Conservation (phyloP, 1,284 basidiomycete genomes). For the Ganoderma resinaceum region DNA sequence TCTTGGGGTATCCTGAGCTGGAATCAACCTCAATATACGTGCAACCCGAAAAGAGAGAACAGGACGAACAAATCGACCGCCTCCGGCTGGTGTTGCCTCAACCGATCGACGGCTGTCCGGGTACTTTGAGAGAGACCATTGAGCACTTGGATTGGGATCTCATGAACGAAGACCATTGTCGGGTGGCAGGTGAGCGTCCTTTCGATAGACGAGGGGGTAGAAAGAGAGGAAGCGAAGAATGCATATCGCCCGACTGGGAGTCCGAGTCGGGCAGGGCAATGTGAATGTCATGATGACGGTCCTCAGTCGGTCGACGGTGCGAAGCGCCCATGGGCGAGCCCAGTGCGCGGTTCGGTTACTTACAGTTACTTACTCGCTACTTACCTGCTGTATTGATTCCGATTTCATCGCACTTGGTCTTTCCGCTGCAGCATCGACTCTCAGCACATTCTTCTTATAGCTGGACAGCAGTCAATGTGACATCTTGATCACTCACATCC, state of each 20-base stretch:
- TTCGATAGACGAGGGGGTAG: neutral
- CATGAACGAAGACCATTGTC: constrained; percentile 17
- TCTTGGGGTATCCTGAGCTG: constrained; percentile 55
- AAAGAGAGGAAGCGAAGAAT: neutral
- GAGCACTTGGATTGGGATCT: constrained; percentile 22
- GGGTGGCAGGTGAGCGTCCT: no score
- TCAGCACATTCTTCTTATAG: neutral
- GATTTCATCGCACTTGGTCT: constrained; percentile 13
- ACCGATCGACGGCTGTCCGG: constrained; percentile 43
- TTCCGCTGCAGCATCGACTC: neutral
- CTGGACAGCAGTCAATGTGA: neutral
- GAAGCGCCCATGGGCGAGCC: constrained; percentile 8
- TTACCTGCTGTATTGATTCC: neutral
- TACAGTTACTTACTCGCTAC: no score
- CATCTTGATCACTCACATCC: neutral
- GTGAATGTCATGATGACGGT: neutral
- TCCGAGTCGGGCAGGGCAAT: constrained; percentile 8
- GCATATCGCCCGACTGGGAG: constrained; percentile 17
- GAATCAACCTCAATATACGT: constrained; percentile 8
- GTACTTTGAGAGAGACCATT: constrained; percentile 30
- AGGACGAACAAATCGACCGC: constrained; percentile 60
- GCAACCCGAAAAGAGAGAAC: constrained; percentile 7
- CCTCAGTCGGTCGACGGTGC: neutral
- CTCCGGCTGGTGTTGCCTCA: constrained; percentile 48
- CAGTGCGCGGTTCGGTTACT: no score